Conservation (phyloP, 441 rosid species). For the Gossypium lobatum region DNA sequence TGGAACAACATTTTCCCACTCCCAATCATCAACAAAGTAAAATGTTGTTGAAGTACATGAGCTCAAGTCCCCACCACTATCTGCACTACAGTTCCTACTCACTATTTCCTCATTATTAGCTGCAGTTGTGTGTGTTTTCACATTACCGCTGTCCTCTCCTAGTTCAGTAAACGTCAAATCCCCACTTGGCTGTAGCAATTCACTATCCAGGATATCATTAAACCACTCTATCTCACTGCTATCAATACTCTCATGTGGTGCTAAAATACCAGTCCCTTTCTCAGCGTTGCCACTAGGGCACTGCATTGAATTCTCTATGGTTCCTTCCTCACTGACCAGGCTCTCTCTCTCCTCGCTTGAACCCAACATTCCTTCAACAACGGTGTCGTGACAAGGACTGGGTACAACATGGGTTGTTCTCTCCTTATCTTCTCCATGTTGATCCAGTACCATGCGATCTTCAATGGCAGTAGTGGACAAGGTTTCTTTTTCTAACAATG, state of each 20-base stretch:
- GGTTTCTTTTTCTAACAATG: constrained; percentile 12
- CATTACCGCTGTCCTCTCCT: not conserved
- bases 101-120: not conserved
- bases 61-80: constrained; percentile 20
- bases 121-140: not conserved
- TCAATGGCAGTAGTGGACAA: constrained; percentile 3
- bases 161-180: constrained; percentile 8
- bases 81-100: constrained; percentile 10
- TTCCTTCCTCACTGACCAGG: not conserved
- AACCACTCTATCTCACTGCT: constrained; percentile 18
- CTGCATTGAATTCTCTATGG: constrained; percentile 6
- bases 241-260: constrained; percentile 17
- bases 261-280: constrained; percentile 18
- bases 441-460: not conserved
- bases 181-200: constrained; percentile 11
- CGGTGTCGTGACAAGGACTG: constrained; percentile 8
- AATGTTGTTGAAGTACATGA: constrained; percentile 30
- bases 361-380: not conserved
- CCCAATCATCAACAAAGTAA: constrained; percentile 37
- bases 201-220: constrained; percentile 25
- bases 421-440: constrained; percentile 12
- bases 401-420: not conserved
- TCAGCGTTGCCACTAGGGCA: constrained; percentile 5
- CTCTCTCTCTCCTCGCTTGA: constrained; percentile 4
- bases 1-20: constrained; percentile 34